Base-by-base conservation (phyloP, 805 yeast species). In the Diddensiella transvaalensis region DNA sequence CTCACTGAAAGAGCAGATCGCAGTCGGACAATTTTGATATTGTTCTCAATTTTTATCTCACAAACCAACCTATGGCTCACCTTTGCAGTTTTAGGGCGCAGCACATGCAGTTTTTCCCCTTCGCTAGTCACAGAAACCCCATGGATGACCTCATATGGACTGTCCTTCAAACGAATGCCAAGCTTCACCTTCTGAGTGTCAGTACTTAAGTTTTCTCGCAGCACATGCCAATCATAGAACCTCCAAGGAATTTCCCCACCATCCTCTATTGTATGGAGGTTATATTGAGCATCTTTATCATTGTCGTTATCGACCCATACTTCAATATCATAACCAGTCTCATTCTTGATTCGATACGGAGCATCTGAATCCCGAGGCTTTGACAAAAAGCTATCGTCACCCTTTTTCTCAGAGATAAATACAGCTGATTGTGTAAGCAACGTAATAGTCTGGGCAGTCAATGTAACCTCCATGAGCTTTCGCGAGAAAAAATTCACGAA, bases 151-250 rank as follows among this genome's bases (percentile, higher is more conserved):
- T 75, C 75, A 60, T 83, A 90, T 0, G 69, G 69, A 0, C 86
- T 74, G 35, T 72, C 81, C 2, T 77, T 39, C 21, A 90, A 52
- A 11, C 59, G 56, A 15, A 90, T 72, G 0, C 85, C 88, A 24
- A 91, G 66, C 2, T 74, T 69, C 40, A 80, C 82, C n/a, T 72
- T 73, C 17, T 76, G 78, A 37, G 75, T 79, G 47, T 84, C 84
- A 3, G 84, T 78, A 52, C 79, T 82, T 48, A 90, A 69, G 47
- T 81, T 80, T 60, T 91, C 96, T 65, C 99, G 82, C 21, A 89
- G 77, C 24, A 75, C 75, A 52, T 87, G 75, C 97, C 98, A 93
- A 61, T 91, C 96, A 59, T 90, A 96, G 70, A 95, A 95, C 36
- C 89, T 82, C 97, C 98, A 93, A 0, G 87, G 84, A 3, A 78